phyloP scores from a whole-genome alignment of 495 filamentous ascomycete genomes.

The Hypoxylon subgilvum region DNA sequence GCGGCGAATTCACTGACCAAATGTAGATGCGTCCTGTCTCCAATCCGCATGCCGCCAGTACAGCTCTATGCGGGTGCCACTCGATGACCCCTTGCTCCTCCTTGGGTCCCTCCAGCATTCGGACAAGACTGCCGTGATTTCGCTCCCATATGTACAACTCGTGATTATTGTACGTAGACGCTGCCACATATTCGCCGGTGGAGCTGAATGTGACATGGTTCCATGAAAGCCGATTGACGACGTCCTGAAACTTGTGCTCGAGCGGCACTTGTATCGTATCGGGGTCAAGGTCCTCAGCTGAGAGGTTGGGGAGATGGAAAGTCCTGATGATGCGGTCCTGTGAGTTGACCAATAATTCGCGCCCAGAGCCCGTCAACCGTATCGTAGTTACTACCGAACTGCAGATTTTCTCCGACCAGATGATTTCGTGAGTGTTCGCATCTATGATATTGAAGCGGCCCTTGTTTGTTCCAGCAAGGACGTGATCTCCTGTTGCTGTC shows the following conservation, averaged over 20 bases:
- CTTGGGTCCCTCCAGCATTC: conserved; percentile 92
- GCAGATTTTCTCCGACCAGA: conserved; percentile 85
- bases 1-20: conserved; percentile 90
- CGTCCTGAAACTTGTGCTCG: conserved; percentile 98
- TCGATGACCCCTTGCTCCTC: conserved; percentile 95
- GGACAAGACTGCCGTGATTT: conserved; percentile 87
- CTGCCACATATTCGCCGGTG: conserved; percentile 89
- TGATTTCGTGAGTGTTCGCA: conserved; percentile 73
- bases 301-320: conserved; percentile 66
- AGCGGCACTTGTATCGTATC: conserved; percentile 83
- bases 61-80: conserved; percentile 91
- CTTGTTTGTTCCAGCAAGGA: conserved; percentile 89
- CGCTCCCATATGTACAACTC: conserved; percentile 99
- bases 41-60: conserved; percentile 87
- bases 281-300: conserved; percentile 61
- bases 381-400: conserved; percentile 87
- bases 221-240: conserved; percentile 92
- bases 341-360: conserved; percentile 85
- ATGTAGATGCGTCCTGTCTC: conserved; percentile 89
- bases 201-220: conserved; percentile 94
- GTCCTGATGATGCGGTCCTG: conserved; percentile 93
- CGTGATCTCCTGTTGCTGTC: conserved; percentile 80
- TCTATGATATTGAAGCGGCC: conserved; percentile 95
- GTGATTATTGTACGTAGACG: conserved; percentile 94
- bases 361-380: conserved; percentile 79